Evolutionary conservation across 306 rosid genomes (phyloP), one percentile per base, ranked within the genome.

Genomic region (Psophocarpus tetragonolobus): DNA sequence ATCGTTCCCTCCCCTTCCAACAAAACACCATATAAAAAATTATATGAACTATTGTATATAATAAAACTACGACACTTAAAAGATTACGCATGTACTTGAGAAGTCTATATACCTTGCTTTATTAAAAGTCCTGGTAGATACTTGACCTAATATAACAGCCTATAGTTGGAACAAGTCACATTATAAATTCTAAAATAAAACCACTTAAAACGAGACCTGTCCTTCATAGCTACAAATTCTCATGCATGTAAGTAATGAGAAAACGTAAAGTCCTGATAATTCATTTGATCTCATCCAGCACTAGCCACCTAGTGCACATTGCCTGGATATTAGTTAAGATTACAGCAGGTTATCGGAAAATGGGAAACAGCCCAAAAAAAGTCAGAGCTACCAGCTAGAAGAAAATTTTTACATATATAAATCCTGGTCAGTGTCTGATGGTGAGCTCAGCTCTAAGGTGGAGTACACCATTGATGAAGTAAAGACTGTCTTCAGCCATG

Each of bases 391-490:
- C 56, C 56, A 44, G 18, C 78, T 76, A 76, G 54, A 82, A 9
- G 36, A 53, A 21, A 11, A 81, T 11, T 74, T 77, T 61, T 33
- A 72, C 53, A 58, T 20, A 36, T 18, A 42, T 5, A 6, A 3
- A 64, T 29, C 41, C 48, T 0, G 26, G 83, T 90, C 92, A 90
- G 73, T 83, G 93, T 82, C 85, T 90, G 77, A 92, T 92, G 21
- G 99, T 96, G 67, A 96, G 98, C 90, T 96, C 99, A 15, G 98
- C 99, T 88, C 94, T 84, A 11, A 96, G 98, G 80, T 92, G 97
- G 50, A 96, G 97, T 6, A 92, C 90, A 5, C 91, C 99, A n/a
- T 96, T 91, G 27, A 96, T 86, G 29, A 96, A 96, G 84, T 83
- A 91, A 4, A 29, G 91, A 80, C 97, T 87, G 18, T 96, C 98